Percentiles rank a stretch among this genome's conserved stretches.
These are phyloP conservation scores for Vigna angularis DNA, from an alignment of 306 rosid species.

Conservation along the genomic window DNA sequence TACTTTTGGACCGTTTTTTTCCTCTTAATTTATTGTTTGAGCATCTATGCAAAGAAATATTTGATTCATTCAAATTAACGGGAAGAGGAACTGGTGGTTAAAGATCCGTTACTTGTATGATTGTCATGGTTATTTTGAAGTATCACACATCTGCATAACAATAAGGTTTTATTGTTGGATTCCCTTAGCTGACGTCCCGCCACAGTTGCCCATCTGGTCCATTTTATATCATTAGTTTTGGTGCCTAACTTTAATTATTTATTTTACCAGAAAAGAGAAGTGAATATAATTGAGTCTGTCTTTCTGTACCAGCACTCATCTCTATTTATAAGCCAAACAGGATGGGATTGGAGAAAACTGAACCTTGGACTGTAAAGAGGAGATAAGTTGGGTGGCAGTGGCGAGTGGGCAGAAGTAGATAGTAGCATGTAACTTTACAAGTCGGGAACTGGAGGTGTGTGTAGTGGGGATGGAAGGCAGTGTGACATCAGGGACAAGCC, in stretches of 20 bases:
- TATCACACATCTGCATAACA: not conserved
- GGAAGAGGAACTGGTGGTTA: slow-evolving; percentile 28
- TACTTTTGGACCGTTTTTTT: slow-evolving; percentile 10
- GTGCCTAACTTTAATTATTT: slow-evolving; percentile 23
- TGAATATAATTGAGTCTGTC: not conserved
- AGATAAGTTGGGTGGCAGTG: too few relatives aligned
- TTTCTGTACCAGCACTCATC: not conserved
- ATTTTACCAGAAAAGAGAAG: not conserved
- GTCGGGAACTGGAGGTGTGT: not conserved
- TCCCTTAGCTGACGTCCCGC: slow-evolving; percentile 11
- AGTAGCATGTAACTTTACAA: not conserved
- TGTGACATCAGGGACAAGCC: too few relatives aligned
- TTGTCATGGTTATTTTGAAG: slow-evolving; percentile 33
- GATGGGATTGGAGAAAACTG: not conserved
- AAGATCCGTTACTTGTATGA: slow-evolving; percentile 23
- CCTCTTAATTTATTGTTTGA: slow-evolving; percentile 35
- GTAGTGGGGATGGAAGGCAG: not conserved
- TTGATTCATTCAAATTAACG: slow-evolving; percentile 27
- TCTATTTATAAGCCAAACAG: not conserved
- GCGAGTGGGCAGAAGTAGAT: too few relatives aligned
- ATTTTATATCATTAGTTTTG: not conserved
- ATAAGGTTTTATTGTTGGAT: slow-evolving; percentile 22
- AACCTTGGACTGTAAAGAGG: not conserved
- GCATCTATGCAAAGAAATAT: slow-evolving; percentile 29
- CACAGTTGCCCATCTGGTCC: not conserved